These are phyloP conservation scores for Aureobasidium sp. DNA, from an alignment of 2,329 filamentous ascomycete species.

Conservation along the genomic window DNA sequence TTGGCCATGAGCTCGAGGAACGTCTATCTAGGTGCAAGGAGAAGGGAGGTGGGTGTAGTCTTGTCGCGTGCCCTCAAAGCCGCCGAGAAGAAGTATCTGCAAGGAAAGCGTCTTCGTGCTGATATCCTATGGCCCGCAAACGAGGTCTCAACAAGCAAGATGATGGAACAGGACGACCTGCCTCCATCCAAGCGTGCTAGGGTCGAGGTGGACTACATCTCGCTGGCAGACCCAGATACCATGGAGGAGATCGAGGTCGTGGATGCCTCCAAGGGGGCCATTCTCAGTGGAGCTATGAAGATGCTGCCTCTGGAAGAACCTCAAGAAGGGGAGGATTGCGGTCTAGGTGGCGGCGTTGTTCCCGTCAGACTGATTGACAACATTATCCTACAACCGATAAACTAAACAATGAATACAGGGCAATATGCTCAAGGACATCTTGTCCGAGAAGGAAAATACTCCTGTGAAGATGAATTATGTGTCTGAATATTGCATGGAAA, in stretches of 20 bases:
- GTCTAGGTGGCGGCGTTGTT: slow-evolving; percentile 63
- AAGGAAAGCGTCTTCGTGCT: slow-evolving; percentile 46
- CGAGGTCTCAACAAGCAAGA: slow-evolving; percentile 46
- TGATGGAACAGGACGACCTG: slow-evolving; percentile 55
- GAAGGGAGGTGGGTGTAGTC: slow-evolving; percentile 64
- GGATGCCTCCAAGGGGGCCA: slow-evolving; percentile 62
- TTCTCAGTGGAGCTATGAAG: slow-evolving; percentile 83
- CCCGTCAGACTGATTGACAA: slow-evolving; percentile 90
- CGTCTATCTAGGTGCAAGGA: slow-evolving; percentile 74
- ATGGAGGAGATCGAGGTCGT: slow-evolving; percentile 70
- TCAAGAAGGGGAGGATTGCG: slow-evolving; percentile 59
- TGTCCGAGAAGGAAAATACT: not conserved
- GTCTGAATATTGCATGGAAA: not conserved
- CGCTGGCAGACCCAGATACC: slow-evolving; percentile 74
- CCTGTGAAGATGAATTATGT: not conserved
- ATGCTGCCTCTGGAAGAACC: slow-evolving; percentile 74
- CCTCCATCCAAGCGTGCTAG: slow-evolving; percentile 52
- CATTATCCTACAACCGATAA: slow-evolving; percentile 48
- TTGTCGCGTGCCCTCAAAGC: slow-evolving; percentile 60
- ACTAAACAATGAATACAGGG: not conserved
- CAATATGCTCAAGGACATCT: not conserved
- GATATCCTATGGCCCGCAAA: slow-evolving; percentile 67
- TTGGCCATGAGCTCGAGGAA: slow-evolving; percentile 89
- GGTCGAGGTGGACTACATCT: slow-evolving; percentile 88
- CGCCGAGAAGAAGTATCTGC: slow-evolving; percentile 59